phyloP scores from a whole-genome alignment of 2,329 filamentous ascomycete genomes.

The Cytospora chrysosperma region DNA sequence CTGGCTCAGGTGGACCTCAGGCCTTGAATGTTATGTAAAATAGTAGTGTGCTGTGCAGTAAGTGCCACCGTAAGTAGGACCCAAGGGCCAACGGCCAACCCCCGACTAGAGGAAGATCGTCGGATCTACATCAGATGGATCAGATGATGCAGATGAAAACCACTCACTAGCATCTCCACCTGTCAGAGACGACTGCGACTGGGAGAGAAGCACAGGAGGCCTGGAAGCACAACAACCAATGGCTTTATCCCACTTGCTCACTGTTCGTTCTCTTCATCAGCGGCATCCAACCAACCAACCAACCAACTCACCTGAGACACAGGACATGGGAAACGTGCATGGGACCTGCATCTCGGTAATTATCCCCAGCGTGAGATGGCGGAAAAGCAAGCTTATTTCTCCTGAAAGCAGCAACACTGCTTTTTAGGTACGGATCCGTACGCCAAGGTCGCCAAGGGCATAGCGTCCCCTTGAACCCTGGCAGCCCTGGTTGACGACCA shows the following conservation, averaged over 20 bases:
- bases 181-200: background rate
- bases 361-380: background rate
- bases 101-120: background rate
- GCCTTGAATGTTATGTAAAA: no score
- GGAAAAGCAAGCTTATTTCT: slow-evolving; percentile 16
- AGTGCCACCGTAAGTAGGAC: no score
- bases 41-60: no score
- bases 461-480: slow-evolving; percentile 3
- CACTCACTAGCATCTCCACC: background rate
- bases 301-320: no score
- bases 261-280: no score
- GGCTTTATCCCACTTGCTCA: no score
- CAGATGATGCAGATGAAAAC: background rate
- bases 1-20: no score
- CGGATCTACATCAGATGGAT: background rate
- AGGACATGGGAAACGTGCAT: background rate
- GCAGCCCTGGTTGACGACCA: background rate
- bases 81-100: background rate
- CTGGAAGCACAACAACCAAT: background rate
- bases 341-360: slow-evolving; percentile 11
- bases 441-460: slow-evolving; percentile 18
- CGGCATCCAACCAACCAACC: background rate
- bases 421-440: no score
- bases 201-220: no score
- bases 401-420: slow-evolving; percentile 10